phyloP scores from a whole-genome alignment of 805 yeast species.

The Saturnispora mendoncae region DNA sequence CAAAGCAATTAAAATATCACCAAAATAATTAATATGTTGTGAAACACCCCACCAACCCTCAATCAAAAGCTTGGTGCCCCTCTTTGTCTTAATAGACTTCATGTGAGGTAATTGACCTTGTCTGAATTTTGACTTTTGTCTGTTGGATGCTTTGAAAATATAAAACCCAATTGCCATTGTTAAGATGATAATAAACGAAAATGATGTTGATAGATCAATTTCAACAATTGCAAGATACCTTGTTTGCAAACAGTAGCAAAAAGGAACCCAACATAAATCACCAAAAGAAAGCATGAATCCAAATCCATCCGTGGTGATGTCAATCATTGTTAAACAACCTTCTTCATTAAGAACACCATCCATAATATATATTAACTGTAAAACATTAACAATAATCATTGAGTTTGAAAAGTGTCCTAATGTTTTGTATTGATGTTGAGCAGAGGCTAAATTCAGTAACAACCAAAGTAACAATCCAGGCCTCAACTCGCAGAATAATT shows the following conservation, averaged over 20 bases:
- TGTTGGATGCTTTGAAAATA: constrained; percentile 77
- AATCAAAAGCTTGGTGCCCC: constrained; percentile 70
- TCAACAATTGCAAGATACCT: constrained; percentile 67
- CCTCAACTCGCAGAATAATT: constrained; percentile 84
- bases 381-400: constrained; percentile 51
- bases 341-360: constrained; percentile 91
- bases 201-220: constrained; percentile 40
- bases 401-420: constrained; percentile 52
- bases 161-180: constrained; percentile 55
- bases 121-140: constrained; percentile 77
- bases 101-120: constrained; percentile 64
- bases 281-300: constrained; percentile 96
- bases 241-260: constrained; percentile 80
- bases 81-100: constrained; percentile 59
- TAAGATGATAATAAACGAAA: constrained; percentile 32
- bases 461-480: constrained; percentile 92
- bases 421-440: constrained; percentile 68
- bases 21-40: constrained; percentile 91
- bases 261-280: constrained; percentile 87
- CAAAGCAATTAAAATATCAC: constrained; percentile 88
- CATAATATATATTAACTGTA: constrained; percentile 76
- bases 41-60: constrained; percentile 96
- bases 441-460: constrained; percentile 63
- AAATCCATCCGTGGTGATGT: constrained; percentile 91
- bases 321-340: constrained; percentile 90